phyloP scores from a whole-genome alignment of 2,329 filamentous ascomycete species.

The Trichoderma sp. region DNA sequence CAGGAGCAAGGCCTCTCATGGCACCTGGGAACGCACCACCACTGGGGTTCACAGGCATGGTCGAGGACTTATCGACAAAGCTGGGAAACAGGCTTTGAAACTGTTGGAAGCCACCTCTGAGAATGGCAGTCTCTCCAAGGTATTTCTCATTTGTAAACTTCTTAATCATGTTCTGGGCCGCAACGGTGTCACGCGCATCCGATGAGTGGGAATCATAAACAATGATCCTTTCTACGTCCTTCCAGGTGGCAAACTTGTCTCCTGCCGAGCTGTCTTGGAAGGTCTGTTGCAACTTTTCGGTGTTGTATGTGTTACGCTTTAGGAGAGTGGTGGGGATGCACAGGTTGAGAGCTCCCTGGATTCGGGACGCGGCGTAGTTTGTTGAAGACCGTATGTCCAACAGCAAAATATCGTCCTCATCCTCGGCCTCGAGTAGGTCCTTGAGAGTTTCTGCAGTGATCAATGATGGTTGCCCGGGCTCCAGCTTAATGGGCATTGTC shows the following conservation, averaged over 20 bases:
- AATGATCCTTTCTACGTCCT: constrained; percentile 70
- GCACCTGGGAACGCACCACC: constrained; percentile 49
- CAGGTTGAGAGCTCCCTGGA: constrained; percentile 81
- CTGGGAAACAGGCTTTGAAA: constrained; percentile 69
- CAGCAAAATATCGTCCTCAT: constrained; percentile 58
- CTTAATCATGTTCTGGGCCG: constrained; percentile 84
- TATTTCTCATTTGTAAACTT: constrained; percentile 90
- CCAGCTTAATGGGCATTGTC: constrained; percentile 54
- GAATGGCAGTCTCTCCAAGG: constrained; percentile 69
- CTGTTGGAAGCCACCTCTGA: constrained; percentile 78
- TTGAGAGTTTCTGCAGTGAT: constrained; percentile 57
- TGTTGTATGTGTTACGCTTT: constrained; percentile 86
- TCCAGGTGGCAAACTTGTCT: constrained; percentile 75
- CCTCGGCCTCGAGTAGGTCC: constrained; percentile 52
- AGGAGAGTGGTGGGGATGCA: constrained; percentile 94
- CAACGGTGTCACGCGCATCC: constrained; percentile 76
- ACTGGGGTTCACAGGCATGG: constrained; percentile 30
- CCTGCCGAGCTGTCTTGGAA: constrained; percentile 74
- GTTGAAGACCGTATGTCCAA: constrained; percentile 86
- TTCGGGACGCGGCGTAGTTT: constrained; percentile 73
- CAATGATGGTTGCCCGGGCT: constrained; percentile 50
- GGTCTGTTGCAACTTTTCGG: constrained; percentile 83
- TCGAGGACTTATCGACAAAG: constrained; percentile 57
- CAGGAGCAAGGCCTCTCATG: constrained; percentile 57
- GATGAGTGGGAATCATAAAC: constrained; percentile 82